A percentile compares a stretch with the other conserved stretches of the same genome.
phyloP scores from a whole-genome alignment of 495 filamentous ascomycete genomes.

The Astrocystis sublimbata region DNA sequence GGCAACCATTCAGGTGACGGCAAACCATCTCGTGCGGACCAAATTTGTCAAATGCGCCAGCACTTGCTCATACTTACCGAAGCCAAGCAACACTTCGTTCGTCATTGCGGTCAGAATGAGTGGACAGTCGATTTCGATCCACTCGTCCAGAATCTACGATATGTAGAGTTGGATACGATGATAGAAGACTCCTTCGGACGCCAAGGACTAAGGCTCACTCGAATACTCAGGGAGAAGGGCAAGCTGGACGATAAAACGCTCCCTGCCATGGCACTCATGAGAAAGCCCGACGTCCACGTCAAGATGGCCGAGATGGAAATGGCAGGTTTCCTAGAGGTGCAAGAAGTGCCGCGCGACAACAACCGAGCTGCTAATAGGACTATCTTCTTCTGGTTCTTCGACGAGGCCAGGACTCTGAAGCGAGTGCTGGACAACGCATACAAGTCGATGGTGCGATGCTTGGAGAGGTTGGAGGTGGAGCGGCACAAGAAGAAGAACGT shows the following conservation, averaged over 20 bases:
- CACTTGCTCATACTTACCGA: slow-evolving; percentile 77
- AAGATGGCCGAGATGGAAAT: slow-evolving; percentile 79
- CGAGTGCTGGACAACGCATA: slow-evolving; percentile 75
- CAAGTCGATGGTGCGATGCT: slow-evolving; percentile 81
- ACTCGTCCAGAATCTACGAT: slow-evolving; percentile 65
- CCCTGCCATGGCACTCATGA: slow-evolving; percentile 69
- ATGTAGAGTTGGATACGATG: slow-evolving; percentile 73
- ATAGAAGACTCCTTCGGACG: slow-evolving; percentile 75
- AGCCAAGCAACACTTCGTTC: slow-evolving; percentile 68
- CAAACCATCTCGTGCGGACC: slow-evolving; percentile 41
- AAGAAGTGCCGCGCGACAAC: slow-evolving; percentile 86
- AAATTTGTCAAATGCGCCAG: slow-evolving; percentile 63
- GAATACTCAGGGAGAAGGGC: slow-evolving; percentile 80
- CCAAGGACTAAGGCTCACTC: slow-evolving; percentile 71
- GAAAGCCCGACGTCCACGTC: slow-evolving; percentile 76
- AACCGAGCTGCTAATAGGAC: slow-evolving; percentile 75
- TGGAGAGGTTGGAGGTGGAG: slow-evolving; percentile 76
- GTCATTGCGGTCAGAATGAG: slow-evolving; percentile 62
- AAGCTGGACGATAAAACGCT: slow-evolving; percentile 90
- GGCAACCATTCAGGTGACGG: slow-evolving; percentile 37
- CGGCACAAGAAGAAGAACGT: slow-evolving; percentile 64
- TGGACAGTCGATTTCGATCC: slow-evolving; percentile 79
- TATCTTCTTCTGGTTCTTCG: slow-evolving; percentile 89
- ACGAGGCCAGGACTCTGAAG: slow-evolving; percentile 64
- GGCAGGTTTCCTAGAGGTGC: slow-evolving; percentile 79